A percentile compares a stretch with the other conserved stretches of the same genome.
phyloP scores from a whole-genome alignment of 345 rosid species.

The Bruguiera parviflora region DNA sequence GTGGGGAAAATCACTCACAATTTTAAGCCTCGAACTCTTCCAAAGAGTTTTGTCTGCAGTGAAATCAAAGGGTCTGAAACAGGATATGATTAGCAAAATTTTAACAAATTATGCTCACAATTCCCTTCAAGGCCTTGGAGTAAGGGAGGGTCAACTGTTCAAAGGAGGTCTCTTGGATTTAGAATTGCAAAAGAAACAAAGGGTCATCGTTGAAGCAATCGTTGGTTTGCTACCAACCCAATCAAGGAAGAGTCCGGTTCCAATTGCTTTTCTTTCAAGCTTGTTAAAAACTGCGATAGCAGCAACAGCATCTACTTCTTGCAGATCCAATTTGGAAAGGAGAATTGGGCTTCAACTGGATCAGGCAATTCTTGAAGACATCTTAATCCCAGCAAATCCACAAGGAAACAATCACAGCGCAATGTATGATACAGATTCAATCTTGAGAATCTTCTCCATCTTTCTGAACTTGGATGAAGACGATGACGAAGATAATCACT shows the following conservation, averaged over 20 bases:
- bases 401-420: conserved; percentile 50
- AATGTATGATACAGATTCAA: conserved; percentile 77
- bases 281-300: conserved; percentile 72
- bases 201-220: conserved; percentile 69
- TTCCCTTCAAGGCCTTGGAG: conserved; percentile 68
- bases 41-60: conserved; percentile 77
- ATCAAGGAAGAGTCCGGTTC: conserved; percentile 80
- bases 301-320: conserved; percentile 59
- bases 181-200: conserved; percentile 74
- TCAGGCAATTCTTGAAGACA: conserved; percentile 97
- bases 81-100: conserved; percentile 91
- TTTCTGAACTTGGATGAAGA: conserved; percentile 88
- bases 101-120: conserved; percentile 74
- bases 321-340: conserved; percentile 80
- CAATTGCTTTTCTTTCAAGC: conserved; percentile 91
- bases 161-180: conserved; percentile 57
- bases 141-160: conserved; percentile 52
- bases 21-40: conserved; percentile 73
- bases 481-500: conserved; percentile 56
- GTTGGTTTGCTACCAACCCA: conserved; percentile 79
- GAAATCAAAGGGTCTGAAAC: conserved; percentile 85
- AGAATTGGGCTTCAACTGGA: conserved; percentile 90
- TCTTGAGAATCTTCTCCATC: conserved; percentile 76
- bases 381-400: conserved; percentile 67
- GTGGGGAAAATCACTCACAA: conserved; percentile 88